These are phyloP conservation scores for Colletotrichum sp. DNA, from an alignment of 2,329 filamentous ascomycete species.

Conservation along the genomic window DNA sequence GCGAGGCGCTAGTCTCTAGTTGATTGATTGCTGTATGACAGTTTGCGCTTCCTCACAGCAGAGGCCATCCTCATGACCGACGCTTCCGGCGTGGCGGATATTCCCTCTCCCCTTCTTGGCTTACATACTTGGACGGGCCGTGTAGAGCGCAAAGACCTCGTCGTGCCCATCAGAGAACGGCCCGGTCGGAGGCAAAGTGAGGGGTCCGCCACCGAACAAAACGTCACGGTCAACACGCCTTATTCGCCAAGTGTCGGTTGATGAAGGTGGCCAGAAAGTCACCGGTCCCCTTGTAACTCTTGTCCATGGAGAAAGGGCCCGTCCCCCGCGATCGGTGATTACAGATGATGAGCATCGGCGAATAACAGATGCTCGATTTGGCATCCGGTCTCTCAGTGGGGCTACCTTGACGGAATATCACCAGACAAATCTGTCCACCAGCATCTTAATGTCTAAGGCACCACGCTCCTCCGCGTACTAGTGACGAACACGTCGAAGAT, in stretches of 20 bases:
- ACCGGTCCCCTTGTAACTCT: neutral
- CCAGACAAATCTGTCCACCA: neutral
- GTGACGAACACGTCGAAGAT: neutral
- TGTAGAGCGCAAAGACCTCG: neutral
- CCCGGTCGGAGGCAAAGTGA: constrained; percentile 4
- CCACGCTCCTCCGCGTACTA: neutral
- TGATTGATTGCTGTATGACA: neutral
- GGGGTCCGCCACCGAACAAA: constrained; percentile 6
- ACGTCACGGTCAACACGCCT: neutral
- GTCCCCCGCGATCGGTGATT: neutral
- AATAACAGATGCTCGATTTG: constrained; percentile 10
- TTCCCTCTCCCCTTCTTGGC: neutral
- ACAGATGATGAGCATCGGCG: neutral
- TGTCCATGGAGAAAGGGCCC: neutral
- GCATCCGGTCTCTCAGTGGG: neutral
- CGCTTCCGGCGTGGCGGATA: constrained; percentile 3
- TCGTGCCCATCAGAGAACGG: neutral
- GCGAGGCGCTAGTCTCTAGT: neutral
- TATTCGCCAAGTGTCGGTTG: neutral
- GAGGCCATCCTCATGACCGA: constrained; percentile 1
- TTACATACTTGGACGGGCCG: neutral
- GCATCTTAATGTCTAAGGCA: neutral
- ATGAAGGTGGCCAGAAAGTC: neutral
- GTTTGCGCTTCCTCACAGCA: neutral
- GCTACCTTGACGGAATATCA: neutral